phyloP scores from a whole-genome alignment of 352 stramenopile genomes.

The Pythium myriotylum region DNA sequence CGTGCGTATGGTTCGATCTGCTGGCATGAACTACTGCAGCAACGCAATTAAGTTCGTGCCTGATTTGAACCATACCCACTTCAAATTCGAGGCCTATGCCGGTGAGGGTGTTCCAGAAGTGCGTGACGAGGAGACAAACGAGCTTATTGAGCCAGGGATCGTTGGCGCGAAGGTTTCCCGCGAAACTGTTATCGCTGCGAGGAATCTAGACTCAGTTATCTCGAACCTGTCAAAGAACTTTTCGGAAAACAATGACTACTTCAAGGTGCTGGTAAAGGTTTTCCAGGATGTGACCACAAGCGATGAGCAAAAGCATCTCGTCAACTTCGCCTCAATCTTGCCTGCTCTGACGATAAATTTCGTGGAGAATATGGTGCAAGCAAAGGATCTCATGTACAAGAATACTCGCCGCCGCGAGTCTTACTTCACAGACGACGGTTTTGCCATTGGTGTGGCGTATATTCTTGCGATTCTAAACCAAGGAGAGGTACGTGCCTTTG shows the following conservation, averaged over 20 bases:
- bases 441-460: slow-evolving; percentile 94
- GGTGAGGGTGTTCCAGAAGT: slow-evolving; percentile 60
- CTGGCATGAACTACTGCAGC: slow-evolving; percentile 92
- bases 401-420: slow-evolving; percentile 91
- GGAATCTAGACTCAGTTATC: slow-evolving; percentile 89
- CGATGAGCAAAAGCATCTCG: slow-evolving; percentile 89
- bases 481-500: slow-evolving; percentile 52
- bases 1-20: slow-evolving; percentile 92
- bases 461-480: slow-evolving; percentile 92
- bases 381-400: slow-evolving; percentile 96
- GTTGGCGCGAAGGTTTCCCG: slow-evolving; percentile 67
- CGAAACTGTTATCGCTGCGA: slow-evolving; percentile 81
- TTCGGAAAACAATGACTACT: slow-evolving; percentile 93
- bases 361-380: slow-evolving; percentile 87
- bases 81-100: slow-evolving; percentile 77
- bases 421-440: slow-evolving; percentile 96
- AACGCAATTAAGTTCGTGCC: slow-evolving; percentile 93
- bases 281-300: slow-evolving; percentile 89
- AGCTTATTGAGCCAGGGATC: slow-evolving; percentile 47
- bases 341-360: slow-evolving; percentile 91
- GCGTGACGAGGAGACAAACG: slow-evolving; percentile 60
- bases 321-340: slow-evolving; percentile 93
- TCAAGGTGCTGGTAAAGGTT: slow-evolving; percentile 89
- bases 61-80: slow-evolving; percentile 87
- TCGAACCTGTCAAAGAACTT: slow-evolving; percentile 90